Conservation (phyloP, 192 early-diverging fungal genomes). For the Podila clonocystis region DNA sequence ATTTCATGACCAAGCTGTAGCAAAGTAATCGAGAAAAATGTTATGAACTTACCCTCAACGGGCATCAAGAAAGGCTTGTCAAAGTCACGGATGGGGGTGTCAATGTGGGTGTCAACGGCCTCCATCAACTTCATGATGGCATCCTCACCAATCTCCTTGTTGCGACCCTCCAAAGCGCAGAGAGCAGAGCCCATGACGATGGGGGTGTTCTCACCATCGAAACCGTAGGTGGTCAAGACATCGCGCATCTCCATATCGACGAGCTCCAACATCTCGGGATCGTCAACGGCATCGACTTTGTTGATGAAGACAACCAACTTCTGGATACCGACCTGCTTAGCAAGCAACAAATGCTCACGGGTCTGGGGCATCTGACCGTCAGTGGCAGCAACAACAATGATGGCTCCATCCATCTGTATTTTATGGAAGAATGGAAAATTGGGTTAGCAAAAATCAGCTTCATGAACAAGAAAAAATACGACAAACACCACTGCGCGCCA, state of each 20-base stretch:
- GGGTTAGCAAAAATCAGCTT: neutral
- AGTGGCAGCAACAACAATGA: conserved; percentile 97
- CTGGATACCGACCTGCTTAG: conserved; percentile 94
- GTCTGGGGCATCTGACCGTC: conserved; percentile 99
- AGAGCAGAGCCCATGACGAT: conserved; percentile 94
- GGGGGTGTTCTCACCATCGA: conserved; percentile 90
- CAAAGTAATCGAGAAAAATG: neutral
- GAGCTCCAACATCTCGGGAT: conserved; percentile 97
- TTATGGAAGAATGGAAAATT: neutral
- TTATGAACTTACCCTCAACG: conserved; percentile 74
- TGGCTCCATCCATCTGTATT: conserved; percentile 91
- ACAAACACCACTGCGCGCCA: too few species aligned
- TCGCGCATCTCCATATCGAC: conserved; percentile 99
- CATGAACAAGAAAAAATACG: too few species aligned
- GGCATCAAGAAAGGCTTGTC: conserved; percentile 99
- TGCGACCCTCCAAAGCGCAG: conserved; percentile 92
- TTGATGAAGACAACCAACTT: conserved; percentile 97
- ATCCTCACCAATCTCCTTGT: conserved; percentile 91
- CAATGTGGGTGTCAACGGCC: conserved; percentile 92
- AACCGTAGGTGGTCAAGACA: conserved; percentile 90
- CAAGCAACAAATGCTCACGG: conserved; percentile 96
- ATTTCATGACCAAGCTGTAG: too few species aligned
- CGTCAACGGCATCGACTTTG: conserved; percentile 98
- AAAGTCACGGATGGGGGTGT: conserved; percentile 90
- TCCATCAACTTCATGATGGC: conserved; percentile 92